A percentile compares a stretch with the other conserved stretches of the same genome.
Evolutionary conservation across 768 basidiomycete species (phyloP).

Genomic region (Omphalotus guepiniiformis): DNA sequence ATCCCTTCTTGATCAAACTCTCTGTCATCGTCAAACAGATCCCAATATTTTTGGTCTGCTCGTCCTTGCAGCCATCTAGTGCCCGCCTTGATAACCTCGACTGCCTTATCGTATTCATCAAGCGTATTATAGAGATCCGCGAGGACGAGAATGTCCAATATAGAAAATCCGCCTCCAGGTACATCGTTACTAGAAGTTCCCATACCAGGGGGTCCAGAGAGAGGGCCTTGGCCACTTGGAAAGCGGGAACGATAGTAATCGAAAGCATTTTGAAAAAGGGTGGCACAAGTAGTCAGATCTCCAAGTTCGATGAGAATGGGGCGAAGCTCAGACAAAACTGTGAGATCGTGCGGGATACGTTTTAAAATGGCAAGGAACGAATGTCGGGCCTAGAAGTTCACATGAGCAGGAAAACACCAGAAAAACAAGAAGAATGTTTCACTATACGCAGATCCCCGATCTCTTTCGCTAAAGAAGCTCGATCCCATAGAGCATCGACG

Average conservation of each 20-base stretch:
- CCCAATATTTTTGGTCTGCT: slow-evolving; percentile 71
- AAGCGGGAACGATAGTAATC: slow-evolving; percentile 54
- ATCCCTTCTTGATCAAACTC: slow-evolving; percentile 59
- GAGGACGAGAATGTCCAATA: slow-evolving; percentile 75
- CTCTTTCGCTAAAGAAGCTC: slow-evolving; percentile 76
- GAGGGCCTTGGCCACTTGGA: slow-evolving; percentile 36
- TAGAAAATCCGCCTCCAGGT: slow-evolving; percentile 50
- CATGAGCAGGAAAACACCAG: too few relatives aligned
- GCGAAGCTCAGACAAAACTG: slow-evolving; percentile 73
- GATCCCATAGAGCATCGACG: slow-evolving; percentile 85
- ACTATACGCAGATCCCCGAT: slow-evolving; percentile 69
- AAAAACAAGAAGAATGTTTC: slow-evolving; percentile 14
- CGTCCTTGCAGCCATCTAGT: slow-evolving; percentile 92
- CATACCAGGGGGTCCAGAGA: slow-evolving; percentile 15
- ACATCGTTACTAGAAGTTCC: slow-evolving; percentile 19
- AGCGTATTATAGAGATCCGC: slow-evolving; percentile 79
- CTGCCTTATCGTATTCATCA: slow-evolving; percentile 61
- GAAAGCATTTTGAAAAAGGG: slow-evolving; percentile 71
- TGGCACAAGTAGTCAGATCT: slow-evolving; percentile 60
- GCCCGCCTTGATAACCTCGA: slow-evolving; percentile 68
- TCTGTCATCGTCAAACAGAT: slow-evolving; percentile 77
- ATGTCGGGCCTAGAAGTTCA: slow-evolving; percentile 42
- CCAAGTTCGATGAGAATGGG: slow-evolving; percentile 71
- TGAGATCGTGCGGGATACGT: slow-evolving; percentile 73
- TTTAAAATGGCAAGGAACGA: slow-evolving; percentile 71